Conservation (phyloP, 495 filamentous ascomycete genomes). For the Aspergillus steynii region DNA sequence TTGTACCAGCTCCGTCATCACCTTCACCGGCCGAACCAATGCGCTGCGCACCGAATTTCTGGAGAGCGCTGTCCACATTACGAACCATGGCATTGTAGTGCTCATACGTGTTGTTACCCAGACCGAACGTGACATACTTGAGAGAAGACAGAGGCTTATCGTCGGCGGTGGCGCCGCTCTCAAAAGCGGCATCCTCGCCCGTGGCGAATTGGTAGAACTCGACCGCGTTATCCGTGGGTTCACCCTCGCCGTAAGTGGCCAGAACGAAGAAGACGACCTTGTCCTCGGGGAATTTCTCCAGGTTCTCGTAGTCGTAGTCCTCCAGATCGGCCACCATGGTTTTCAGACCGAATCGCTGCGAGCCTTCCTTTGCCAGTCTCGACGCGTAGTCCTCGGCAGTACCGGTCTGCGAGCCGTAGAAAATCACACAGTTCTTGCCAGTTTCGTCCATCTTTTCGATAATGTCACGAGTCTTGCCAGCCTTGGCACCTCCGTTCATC, state of each 20-base stretch:
- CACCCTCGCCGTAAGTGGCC: conserved; percentile 96
- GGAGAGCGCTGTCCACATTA: conserved; percentile 75
- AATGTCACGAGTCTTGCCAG: conserved; percentile 89
- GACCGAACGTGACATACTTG: conserved; percentile 92
- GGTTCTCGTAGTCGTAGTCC: conserved; percentile 95
- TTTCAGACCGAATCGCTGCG: conserved; percentile 92
- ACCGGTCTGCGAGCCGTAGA: conserved; percentile 98
- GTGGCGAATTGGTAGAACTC: conserved; percentile 98
- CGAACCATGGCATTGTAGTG: conserved; percentile 99
- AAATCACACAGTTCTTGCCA: conserved; percentile 95
- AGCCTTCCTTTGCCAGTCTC: conserved; percentile 95
- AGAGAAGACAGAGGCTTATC: conserved; percentile 79
- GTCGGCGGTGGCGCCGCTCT: conserved; percentile 59
- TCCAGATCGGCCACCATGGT: conserved; percentile 98
- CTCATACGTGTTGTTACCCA: conserved; percentile 98
- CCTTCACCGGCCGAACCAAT: conserved; percentile 92
- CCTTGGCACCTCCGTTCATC: conserved; percentile 69
- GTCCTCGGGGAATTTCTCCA: conserved; percentile 84
- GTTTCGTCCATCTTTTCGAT: conserved; percentile 94
- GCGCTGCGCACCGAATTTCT: conserved; percentile 76
- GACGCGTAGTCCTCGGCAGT: conserved; percentile 99
- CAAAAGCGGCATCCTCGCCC: conserved; percentile 77
- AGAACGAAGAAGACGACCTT: conserved; percentile 94
- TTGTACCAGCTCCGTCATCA: conserved; percentile 96
- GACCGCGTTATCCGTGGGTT: conserved; percentile 97